phyloP scores from a whole-genome alignment of 495 filamentous ascomycete genomes.

The Aspergillus avenaceus region DNA sequence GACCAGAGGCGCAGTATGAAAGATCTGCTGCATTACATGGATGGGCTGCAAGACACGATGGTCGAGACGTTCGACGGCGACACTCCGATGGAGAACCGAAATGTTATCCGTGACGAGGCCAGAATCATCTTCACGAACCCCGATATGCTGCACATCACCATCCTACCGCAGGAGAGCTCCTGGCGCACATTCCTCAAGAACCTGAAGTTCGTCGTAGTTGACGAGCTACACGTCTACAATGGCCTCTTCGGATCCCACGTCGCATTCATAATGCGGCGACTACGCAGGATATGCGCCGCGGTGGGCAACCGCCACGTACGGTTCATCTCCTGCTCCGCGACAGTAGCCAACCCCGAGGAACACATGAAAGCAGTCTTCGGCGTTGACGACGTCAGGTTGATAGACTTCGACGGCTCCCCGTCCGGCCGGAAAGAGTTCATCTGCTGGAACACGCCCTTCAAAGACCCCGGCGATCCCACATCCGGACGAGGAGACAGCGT shows the following conservation, averaged over 20 bases:
- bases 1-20: conserved; percentile 88
- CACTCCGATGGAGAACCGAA: conserved; percentile 75
- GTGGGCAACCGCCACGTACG: conserved; percentile 84
- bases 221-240: conserved; percentile 95
- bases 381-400: conserved; percentile 69
- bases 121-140: conserved; percentile 97
- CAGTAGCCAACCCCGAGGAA: conserved; percentile 86
- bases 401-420: conserved; percentile 90
- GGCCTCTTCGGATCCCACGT: conserved; percentile 92
- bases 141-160: conserved; percentile 95
- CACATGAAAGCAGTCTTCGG: conserved; percentile 95
- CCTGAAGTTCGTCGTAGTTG: conserved; percentile 82
- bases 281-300: conserved; percentile 85
- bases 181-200: conserved; percentile 90
- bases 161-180: conserved; percentile 83
- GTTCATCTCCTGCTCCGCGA: conserved; percentile 97
- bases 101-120: conserved; percentile 79
- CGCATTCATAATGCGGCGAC: conserved; percentile 87
- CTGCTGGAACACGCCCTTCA: conserved; percentile 97
- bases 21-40: conserved; percentile 77
- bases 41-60: conserved; percentile 64
- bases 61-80: conserved; percentile 97
- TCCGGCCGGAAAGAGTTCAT: conserved; percentile 93
- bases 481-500: conserved; percentile 82
- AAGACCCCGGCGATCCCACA: conserved; percentile 80